phyloP scores from a whole-genome alignment of 352 stramenopile genomes.

The Phytophthora nicotianae region DNA sequence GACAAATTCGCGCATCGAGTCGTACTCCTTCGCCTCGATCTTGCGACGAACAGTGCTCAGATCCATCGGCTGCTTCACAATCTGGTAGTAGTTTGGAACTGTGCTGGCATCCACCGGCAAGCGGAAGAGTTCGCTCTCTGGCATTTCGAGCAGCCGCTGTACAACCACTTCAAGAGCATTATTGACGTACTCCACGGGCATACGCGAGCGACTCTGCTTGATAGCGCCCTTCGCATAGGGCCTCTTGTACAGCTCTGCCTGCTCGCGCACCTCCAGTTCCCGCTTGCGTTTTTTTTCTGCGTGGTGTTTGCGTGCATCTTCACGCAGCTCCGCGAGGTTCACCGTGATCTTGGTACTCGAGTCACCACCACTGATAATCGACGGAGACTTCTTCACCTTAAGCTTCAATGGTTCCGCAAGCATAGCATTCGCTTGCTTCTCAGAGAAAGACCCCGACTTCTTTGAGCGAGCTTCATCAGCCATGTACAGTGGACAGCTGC shows the following conservation, averaged over 20 bases:
- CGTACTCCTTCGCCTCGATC: constrained; percentile 67
- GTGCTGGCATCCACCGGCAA: constrained; percentile 60
- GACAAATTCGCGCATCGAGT: constrained; percentile 87
- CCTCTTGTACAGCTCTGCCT: constrained; percentile 82
- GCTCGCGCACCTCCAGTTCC: constrained; percentile 72
- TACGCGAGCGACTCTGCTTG: constrained; percentile 77
- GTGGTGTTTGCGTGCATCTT: constrained; percentile 78
- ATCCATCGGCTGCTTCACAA: constrained; percentile 90
- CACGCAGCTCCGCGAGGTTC: constrained; percentile 74
- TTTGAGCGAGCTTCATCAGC: constrained; percentile 59
- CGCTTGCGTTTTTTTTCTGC: constrained; percentile 84
- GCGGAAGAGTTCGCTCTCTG: constrained; percentile 81
- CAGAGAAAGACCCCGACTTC: constrained; percentile 31
- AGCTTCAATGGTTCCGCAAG: constrained; percentile 61
- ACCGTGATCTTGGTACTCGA: constrained; percentile 69
- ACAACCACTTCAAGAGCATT: constrained; percentile 68
- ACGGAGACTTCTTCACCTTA: constrained; percentile 59
- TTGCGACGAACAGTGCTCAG: constrained; percentile 72
- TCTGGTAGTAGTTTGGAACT: constrained; percentile 80
- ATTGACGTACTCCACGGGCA: constrained; percentile 80
- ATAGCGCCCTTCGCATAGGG: constrained; percentile 74
- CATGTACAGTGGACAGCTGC: constrained; percentile 85
- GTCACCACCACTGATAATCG: constrained; percentile 31
- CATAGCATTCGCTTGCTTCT: constrained; percentile 34
- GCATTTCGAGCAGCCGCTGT: constrained; percentile 70